phyloP scores from a whole-genome alignment of 768 basidiomycete species.

The Boletus pseudo-olivaceus region DNA sequence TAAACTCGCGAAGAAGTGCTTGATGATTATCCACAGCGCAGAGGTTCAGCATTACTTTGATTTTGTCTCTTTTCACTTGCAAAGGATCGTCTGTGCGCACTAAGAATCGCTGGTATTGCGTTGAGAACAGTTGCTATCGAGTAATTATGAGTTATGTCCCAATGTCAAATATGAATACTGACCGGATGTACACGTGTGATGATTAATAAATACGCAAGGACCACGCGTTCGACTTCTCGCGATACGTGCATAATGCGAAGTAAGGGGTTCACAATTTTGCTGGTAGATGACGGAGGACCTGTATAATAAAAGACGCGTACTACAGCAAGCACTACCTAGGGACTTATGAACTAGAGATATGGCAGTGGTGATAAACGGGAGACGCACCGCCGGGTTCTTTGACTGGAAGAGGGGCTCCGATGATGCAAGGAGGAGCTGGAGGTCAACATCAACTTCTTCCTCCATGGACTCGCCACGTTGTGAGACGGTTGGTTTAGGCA shows the following conservation, averaged over 20 bases:
- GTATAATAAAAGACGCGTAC: constrained; percentile 73
- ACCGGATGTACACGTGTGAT: constrained; percentile 69
- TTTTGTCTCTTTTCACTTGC: constrained; percentile 70
- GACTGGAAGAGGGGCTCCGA: constrained; percentile 80
- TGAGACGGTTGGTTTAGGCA: constrained; percentile 53
- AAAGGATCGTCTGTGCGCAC: constrained; percentile 64
- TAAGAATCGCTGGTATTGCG: constrained; percentile 63
- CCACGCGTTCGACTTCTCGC: constrained; percentile 71
- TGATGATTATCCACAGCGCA: constrained; percentile 65
- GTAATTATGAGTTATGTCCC: not conserved
- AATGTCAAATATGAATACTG: constrained; percentile 26
- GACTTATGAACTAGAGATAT: not conserved
- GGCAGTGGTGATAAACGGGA: not conserved
- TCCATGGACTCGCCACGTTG: constrained; percentile 29
- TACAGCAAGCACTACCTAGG: constrained; percentile 76
- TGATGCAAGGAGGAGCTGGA: constrained; percentile 68
- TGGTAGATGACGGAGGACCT: constrained; percentile 51
- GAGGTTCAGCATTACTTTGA: constrained; percentile 66
- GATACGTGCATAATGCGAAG: constrained; percentile 67
- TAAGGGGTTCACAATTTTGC: constrained; percentile 66
- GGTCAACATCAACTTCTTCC: constrained; percentile 75
- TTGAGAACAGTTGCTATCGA: constrained; percentile 47
- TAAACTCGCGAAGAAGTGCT: constrained; percentile 75
- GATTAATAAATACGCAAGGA: constrained; percentile 64
- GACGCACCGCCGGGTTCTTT: constrained; percentile 78